Conservation (phyloP, 371 early-diverging fungal species). For the Capillidium heterosporum region DNA sequence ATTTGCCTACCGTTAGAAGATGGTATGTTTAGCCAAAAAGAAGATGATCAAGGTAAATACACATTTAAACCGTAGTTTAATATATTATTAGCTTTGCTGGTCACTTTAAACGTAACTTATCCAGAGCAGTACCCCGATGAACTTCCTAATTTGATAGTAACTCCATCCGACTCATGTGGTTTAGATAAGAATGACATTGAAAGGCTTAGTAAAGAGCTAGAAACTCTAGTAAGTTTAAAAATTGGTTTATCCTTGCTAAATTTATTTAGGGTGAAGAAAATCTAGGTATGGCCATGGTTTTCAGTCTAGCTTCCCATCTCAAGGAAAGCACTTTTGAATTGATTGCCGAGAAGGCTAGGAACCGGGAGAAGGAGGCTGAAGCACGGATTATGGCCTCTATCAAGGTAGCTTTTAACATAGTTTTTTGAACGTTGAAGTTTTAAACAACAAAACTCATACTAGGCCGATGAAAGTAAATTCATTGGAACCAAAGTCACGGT, state of each 20-base stretch:
- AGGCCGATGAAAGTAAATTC: conserved; percentile 55
- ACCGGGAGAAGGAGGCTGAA: conserved; percentile 27
- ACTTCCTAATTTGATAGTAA: conserved; percentile 47
- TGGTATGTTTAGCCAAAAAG: background rate
- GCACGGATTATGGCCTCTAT: conserved; percentile 43
- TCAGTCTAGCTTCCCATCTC: conserved; percentile 55
- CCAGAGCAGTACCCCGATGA: conserved; percentile 76
- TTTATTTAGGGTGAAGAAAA: conserved; percentile 40
- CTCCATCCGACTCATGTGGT: conserved; percentile 11
- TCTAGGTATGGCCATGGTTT: conserved; percentile 86
- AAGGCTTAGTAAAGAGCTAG: conserved; percentile 21
- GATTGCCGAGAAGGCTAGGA: conserved; percentile 27
- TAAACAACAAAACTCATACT: background rate
- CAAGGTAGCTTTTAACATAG: conserved; percentile 19
- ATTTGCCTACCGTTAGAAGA: conserved; percentile 9
- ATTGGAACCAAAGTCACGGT: conserved; percentile 69
- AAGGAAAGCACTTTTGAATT: conserved; percentile 54
- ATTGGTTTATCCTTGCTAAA: background rate
- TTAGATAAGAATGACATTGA: conserved; percentile 22
- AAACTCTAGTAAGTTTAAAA: conserved; percentile 21
- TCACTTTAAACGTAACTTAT: conserved; percentile 51
- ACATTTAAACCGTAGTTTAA: background rate
- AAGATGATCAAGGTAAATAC: background rate
- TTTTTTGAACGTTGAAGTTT: background rate
- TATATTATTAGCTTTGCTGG: background rate